Evolutionary conservation across 2,329 filamentous ascomycete genomes (phyloP), one percentile per base, ranked within the genome.

Genomic region (Periglandula ipomoeae): DNA sequence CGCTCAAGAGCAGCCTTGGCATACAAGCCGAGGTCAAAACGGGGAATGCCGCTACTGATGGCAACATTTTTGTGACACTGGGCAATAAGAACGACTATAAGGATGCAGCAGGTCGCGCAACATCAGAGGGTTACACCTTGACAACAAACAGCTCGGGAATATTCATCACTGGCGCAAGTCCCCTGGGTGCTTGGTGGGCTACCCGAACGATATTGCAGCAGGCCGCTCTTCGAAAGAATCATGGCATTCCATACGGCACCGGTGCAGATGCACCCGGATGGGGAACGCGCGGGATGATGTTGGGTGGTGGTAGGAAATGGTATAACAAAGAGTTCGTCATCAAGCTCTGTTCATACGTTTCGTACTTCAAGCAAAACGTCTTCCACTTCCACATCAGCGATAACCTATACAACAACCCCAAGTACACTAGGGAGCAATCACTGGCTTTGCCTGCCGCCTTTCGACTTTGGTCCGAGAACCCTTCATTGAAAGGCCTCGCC

Each of bases 341-440:
- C 34, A 76, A 81, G 19, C 62, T 81, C 51, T 81, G 78, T 59
- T 69, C 72, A 50, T 41, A 41, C 15, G 39, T 41, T 10, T 80
- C 76, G 32, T 80, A 76, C 58, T 81, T 78, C 64, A 81, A 81
- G 56, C 71, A 80, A 53, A 79, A 78, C 53, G 72, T 71, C 1
- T 74, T 81, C 47, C 4, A 41, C 4, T 23, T 41, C n/a, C 78
- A 81, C 42, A 65, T 79, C 3, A 77, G 71, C 50, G 78, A 81
- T 56, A 81, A 79, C 54, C 62, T 70, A 15, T 57, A 74, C 47
- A 68, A 67, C 0, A 73, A 70, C 47, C 58, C 75, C 23, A 61
- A 72, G 6, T 65, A 81, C 52, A 30, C 46, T 3, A 53, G 58
- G 17, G 80, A 80, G 48, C 76, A 81, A 53, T 76, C 76, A 0